Percentiles rank a stretch among this genome's conserved stretches.
Evolutionary conservation across 148 eudicot species (phyloP).

Genomic region (Diospyros kaki): DNA sequence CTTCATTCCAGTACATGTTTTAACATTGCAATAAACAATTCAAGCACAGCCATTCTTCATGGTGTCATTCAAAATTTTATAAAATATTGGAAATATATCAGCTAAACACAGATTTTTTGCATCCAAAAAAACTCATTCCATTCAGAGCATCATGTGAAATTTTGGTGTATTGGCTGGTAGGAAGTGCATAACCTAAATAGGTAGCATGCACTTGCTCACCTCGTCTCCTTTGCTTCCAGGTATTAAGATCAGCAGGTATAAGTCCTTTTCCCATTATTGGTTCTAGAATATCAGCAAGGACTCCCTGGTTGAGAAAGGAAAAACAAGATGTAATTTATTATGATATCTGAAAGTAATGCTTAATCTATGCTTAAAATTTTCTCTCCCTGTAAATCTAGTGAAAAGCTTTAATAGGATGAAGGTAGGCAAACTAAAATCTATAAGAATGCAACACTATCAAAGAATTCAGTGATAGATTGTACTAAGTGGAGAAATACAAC

Average conservation of each 20-base stretch:
- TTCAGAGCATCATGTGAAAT: not conserved
- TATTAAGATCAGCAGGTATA: slow-evolving; percentile 92
- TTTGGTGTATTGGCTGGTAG: not conserved
- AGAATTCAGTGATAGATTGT: too few species aligned
- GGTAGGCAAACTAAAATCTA: not conserved
- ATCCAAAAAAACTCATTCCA: slow-evolving; percentile 1
- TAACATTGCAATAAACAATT: too few species aligned
- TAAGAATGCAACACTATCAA: not conserved
- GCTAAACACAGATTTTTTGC: not conserved
- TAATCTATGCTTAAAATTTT: not conserved
- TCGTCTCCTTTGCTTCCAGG: slow-evolving; percentile 98
- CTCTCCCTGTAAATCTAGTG: not conserved
- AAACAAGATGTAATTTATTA: not conserved
- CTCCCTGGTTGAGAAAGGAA: slow-evolving; percentile 52
- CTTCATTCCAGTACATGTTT: too few species aligned
- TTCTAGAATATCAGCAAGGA: slow-evolving; percentile 96
- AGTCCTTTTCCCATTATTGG: slow-evolving; percentile 99
- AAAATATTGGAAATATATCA: not conserved
- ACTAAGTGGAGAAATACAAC: too few species aligned
- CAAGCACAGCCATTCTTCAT: not conserved
- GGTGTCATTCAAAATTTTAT: not conserved
- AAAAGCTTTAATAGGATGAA: not conserved
- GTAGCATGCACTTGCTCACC: slow-evolving; percentile 45
- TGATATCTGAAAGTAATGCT: not conserved
- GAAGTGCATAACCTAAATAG: not conserved